Evolutionary conservation across 2,329 filamentous ascomycete genomes (phyloP), one percentile per base, ranked within the genome.

Genomic region (Penicillium sumatraense): DNA sequence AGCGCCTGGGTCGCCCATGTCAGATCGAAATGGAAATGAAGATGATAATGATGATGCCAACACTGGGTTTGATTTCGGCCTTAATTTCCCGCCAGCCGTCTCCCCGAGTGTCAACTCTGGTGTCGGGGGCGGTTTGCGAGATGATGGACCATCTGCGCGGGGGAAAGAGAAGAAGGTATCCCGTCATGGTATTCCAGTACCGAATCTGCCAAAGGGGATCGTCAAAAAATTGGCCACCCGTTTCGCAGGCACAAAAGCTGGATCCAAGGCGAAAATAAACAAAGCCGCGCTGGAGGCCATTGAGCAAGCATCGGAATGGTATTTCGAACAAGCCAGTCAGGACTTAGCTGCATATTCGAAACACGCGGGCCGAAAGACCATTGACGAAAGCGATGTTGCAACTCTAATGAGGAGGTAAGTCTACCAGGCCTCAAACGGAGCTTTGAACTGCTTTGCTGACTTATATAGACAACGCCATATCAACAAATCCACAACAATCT

Each of bases 241-340:
- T 1, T 90, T 91, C 66, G 83, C 89, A 18, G 86, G 86, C 63
- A 85, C 84, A 3, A 84, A 86, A 41, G 86, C 87, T 18, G 79
- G 82, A 9, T 82, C 82, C 63, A 90, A 88, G 63, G 78, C 84
- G 5, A 90, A 88, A 61, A 83, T 96, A 44, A 86, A 82, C 54
- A 86, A 89, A 42, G 90, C 95, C 49, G 87, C 89, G 1, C 77
- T 96, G 33, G 82, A 84, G 26, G 88, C 88, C 4, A 85, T 96
- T 51, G 86, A 88, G 66, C 88, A 91, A 69, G 90, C 91, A 1
- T 90, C 90, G 2, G 90, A 96, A 58, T 95, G 91, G 89, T 96
- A 92, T 73, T 96, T 96, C 71, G 91, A 96, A 75, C 92, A 96
- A 72, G 79, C 90, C 2, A 86, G 89, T 45, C 89, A 92, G 57